Base-by-base conservation (phyloP, 1,284 basidiomycete species). In the Wallemia hederae region DNA sequence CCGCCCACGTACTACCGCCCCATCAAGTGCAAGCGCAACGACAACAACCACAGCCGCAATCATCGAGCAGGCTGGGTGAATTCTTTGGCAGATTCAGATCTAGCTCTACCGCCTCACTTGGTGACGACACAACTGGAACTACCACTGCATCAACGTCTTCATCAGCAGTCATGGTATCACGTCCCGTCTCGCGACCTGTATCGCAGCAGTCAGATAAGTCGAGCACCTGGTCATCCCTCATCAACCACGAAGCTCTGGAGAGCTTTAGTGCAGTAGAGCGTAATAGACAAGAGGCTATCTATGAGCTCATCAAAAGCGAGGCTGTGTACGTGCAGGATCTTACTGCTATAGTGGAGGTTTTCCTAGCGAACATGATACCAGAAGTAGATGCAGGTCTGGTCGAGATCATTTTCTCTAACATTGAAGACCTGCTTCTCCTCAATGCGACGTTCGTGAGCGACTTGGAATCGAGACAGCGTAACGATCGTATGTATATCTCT, bases 251-350 rank as follows among this genome's bases (percentile, higher is more conserved):
- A 33, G 85, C 84, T 0, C 70, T 94, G 29, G 80, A 81, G 25
- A 84, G 78, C 17, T 82, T 94, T 59, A 81, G 83, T 0, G 69
- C 76, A 0, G 73, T 74, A 34, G 90, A 96, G 68, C 76, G 90
- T 49, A 83, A 82, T 63, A 76, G 89, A 55, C 91, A 96, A 70
- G 90, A 94, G 74, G 66, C 66, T 14, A 91, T 92, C 58, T 94
- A 91, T 67, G 90, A 96, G 71, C 75, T 96, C 58, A 90, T 94
- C 65, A 77, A 77, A 1, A 94, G 90, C 0, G 91, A 96, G 69
- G 76, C 74, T 15, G 78, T 82, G 0, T 94, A 92, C 68, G 87
- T 94, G 59, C 77, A 85, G 25, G 86, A 91, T 69, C 69, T 94
- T 56, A 90, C 94, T 68, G 76, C 91, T 24, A 81, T 90, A 62